Evolutionary conservation across 257 asterid species (phyloP), one percentile per base, ranked within the genome.

Genomic region (Solanum verrucosum): DNA sequence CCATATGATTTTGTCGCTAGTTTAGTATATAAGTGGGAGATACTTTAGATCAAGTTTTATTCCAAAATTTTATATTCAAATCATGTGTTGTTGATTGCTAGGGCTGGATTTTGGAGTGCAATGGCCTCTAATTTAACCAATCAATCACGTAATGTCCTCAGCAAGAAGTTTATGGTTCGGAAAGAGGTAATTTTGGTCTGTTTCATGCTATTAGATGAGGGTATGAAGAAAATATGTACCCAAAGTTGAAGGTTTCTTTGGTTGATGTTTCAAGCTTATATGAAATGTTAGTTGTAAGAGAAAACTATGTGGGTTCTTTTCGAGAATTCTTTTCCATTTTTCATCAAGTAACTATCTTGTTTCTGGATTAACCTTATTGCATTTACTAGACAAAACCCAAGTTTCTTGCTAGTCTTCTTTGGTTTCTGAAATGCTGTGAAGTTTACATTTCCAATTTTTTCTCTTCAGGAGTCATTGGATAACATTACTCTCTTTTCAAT

Each of bases 101-200:
- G 99, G 99, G 94, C 94, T 90, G 99, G 98, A 23, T 95, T 96
- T 88, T 95, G 96, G 99, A 95, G 98, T 90, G 99, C 98, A 14
- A 97, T 97, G 99, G 99, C 98, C 91, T 97, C 99, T 85, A 97
- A 97, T 93, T 91, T 95, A 92, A 94, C 98, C 31, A 95, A 97
- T 88, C 99, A 97, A 89, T 95, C 98, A 31, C 95, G 98, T 84
- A 97, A 97, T 93, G 99, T 97, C 81, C 98, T 97, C 21, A 97
- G 99, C 97, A 97, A 97, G 89, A 97, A 95, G 92, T 86, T 97
- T 29, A 95, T 97, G 98, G 97, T 94, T 83, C 95, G 94, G 92
- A 95, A 95, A 90, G 98, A 97, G 99, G 99, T 96, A 93, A 29
- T 13, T 25, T 84, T 46, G 25, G 34, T 34, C 75, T 33, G 18